phyloP scores from a whole-genome alignment of 257 asterid genomes.

The Solanum chaucha region DNA sequence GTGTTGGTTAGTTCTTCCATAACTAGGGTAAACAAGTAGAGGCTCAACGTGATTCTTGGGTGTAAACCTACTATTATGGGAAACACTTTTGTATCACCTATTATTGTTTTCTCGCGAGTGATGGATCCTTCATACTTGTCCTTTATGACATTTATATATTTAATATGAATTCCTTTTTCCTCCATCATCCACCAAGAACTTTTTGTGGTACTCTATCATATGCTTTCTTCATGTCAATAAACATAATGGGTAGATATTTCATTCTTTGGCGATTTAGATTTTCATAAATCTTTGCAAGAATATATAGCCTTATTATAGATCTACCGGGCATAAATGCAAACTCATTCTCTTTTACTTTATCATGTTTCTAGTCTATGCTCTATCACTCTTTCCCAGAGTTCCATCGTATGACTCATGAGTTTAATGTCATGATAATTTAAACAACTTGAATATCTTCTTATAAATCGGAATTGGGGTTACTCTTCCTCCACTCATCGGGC shows the following conservation, averaged over 20 bases:
- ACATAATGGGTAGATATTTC: neutral
- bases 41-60: neutral
- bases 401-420: neutral
- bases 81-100: neutral
- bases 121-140: neutral
- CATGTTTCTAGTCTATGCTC: neutral
- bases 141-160: neutral
- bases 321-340: neutral
- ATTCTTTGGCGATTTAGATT: neutral
- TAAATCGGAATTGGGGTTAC: neutral
- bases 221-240: neutral
- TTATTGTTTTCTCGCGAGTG: neutral
- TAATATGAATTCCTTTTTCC: neutral
- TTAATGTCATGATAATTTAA: neutral
- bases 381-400: neutral
- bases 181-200: neutral
- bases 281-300: neutral
- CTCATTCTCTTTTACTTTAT: neutral
- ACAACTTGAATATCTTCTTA: neutral
- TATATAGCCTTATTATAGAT: neutral
- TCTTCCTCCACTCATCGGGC: neutral
- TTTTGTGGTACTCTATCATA: neutral
- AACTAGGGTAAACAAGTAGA: neutral
- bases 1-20: neutral
- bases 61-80: neutral